Base-by-base conservation (phyloP, 2,329 filamentous ascomycete genomes). In the Cladosporium sp. region DNA sequence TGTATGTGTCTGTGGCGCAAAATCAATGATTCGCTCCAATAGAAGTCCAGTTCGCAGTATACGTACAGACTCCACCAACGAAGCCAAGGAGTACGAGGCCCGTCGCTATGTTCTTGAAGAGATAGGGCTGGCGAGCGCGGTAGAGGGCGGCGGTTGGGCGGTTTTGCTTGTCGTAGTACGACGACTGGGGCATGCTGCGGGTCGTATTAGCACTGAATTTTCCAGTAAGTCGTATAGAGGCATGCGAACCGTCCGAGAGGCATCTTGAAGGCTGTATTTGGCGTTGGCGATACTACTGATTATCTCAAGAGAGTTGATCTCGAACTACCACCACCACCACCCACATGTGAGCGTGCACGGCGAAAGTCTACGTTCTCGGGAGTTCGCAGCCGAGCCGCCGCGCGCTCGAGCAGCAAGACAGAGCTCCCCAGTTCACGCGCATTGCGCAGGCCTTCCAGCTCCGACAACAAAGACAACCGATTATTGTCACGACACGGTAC, bases 81-180 rank as follows among this genome's bases (percentile, higher is more conserved):
- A 97, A 86, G 19, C 80, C 82, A 65, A 88, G 81, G 51, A 97
- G 82, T 14, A 81, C 84, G n/a, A 89, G 70, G 17, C 94, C 94
- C 0, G 92, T 91, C 61, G 93, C 69, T 28, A 88, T 82, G 76
- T 99, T 99, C 80, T 89, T 95, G 75, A 97, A 78, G 40, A 99
- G 82, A 74, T 95, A 99, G 51, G 94, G 94, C 67, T 90, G 87
- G 68, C 95, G 87, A 58, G 94, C 93, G 71, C 94, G 90, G 73
- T 97, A 88, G 64, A 99, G 86, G 58, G 95, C 90, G 51, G 92
- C 88, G 61, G 90, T 89, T 75, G 95, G 92, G 65, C 89, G 87
- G 78, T 89, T 89, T 70, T 89, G 83, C 72, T 87, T 86, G 77
- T 96, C 90, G 81, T 97, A 99, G 82, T 99, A 99, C 65, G 90